These are phyloP conservation scores for Eimeria brunetti DNA, from an alignment of 169 alveolate species.

Conservation along the genomic window DNA sequence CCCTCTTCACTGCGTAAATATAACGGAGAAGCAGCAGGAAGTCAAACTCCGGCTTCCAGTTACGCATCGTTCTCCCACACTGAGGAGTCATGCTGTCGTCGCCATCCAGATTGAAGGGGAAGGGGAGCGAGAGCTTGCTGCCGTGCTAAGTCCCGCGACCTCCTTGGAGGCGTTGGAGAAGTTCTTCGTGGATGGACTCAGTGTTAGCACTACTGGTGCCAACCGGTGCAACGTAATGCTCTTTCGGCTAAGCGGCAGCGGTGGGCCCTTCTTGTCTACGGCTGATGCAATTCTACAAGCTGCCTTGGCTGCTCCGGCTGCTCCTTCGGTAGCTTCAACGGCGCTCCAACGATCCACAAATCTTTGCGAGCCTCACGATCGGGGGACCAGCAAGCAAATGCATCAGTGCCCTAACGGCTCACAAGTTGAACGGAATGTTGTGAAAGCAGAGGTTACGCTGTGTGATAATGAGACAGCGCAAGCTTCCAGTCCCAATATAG, in stretches of 20 bases:
- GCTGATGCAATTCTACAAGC: slow-evolving; percentile 42
- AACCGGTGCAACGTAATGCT: slow-evolving; percentile 67
- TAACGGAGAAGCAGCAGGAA: slow-evolving; percentile 42
- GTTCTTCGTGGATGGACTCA: slow-evolving; percentile 9
- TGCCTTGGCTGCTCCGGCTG: slow-evolving; percentile 21
- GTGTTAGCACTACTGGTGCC: slow-evolving; percentile 30
- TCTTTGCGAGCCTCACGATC: neutral
- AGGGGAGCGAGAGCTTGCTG: slow-evolving; percentile 45
- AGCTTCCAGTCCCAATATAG: neutral
- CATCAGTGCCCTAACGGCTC: neutral
- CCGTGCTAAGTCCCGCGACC: slow-evolving; percentile 27
- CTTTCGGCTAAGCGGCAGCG: slow-evolving; percentile 42
- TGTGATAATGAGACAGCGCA: neutral
- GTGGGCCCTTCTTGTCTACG: slow-evolving; percentile 11
- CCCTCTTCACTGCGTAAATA: slow-evolving; percentile 44
- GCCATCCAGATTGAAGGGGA: neutral
- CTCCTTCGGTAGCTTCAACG: slow-evolving; percentile 58
- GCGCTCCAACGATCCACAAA: neutral
- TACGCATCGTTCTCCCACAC: neutral
- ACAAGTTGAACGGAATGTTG: neutral
- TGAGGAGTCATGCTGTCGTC: neutral
- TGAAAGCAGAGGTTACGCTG: neutral
- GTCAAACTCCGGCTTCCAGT: slow-evolving; percentile 64
- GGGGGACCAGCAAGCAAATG: neutral
- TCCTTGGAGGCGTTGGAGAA: slow-evolving; percentile 32